Evolutionary conservation across 139 green algal genomes (phyloP).

Genomic region (Volvox africanus): DNA sequence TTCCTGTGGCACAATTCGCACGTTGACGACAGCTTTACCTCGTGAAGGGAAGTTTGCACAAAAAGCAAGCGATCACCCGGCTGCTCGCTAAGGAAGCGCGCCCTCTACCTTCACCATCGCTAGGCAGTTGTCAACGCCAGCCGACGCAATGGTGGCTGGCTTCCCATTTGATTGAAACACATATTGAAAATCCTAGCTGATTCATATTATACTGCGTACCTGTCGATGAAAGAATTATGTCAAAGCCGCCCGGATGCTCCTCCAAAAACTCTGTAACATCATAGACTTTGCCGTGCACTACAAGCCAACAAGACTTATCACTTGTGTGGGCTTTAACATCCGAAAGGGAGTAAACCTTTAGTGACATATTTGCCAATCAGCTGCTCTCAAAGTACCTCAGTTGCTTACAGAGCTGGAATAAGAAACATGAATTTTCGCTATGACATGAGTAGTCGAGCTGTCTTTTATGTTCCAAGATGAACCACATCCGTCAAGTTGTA

Average conservation of each 20-base stretch:
- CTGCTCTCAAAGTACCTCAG: neutral
- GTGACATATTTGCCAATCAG: constrained; percentile 29
- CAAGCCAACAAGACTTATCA: constrained; percentile 88
- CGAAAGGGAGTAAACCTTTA: constrained; percentile 59
- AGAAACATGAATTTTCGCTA: too few species aligned
- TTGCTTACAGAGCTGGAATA: too few species aligned
- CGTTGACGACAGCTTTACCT: too few species aligned
- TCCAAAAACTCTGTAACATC: constrained; percentile 91
- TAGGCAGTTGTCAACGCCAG: neutral
- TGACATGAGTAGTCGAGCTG: too few species aligned
- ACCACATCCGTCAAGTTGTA: too few species aligned
- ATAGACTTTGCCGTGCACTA: constrained; percentile 89
- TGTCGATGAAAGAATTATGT: constrained; percentile 77
- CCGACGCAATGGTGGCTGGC: too few species aligned
- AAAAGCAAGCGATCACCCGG: neutral
- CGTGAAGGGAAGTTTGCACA: too few species aligned
- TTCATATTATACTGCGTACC: constrained; percentile 46
- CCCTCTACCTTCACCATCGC: neutral
- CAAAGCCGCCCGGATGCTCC: constrained; percentile 79
- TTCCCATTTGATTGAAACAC: too few species aligned
- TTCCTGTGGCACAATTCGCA: constrained; percentile 65
- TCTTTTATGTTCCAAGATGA: too few species aligned
- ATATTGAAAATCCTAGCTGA: too few species aligned
- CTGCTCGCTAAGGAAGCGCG: neutral
- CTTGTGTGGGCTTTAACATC: constrained; percentile 79